Evolutionary conservation across 768 basidiomycete species (phyloP), one percentile per base, ranked within the genome.

Genomic region (Rhodosporidiobolus odoratus): DNA sequence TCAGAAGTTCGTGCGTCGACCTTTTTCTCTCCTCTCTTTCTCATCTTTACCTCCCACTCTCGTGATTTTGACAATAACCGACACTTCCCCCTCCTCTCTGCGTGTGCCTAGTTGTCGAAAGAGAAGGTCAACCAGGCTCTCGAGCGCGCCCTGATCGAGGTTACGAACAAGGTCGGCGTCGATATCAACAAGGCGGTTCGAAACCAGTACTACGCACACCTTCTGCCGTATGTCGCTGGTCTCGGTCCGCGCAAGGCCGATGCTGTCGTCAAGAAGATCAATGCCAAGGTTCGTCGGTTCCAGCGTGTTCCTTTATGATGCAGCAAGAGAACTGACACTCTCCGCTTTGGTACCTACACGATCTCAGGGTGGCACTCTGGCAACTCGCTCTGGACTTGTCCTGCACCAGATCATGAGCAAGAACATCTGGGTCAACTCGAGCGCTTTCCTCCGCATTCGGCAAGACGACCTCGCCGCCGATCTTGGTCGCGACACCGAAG

Each of bases 171-270:
- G 77, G 88, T 94, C 70, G 96, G 96, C 38, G 93, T 98, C 54
- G 94, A 98, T 78, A 89, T 99, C 82, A 98, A 99, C 79, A 88
- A 89, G 38, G 91, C 92, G 41, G 88, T 92, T 25, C 86, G 87
- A 3, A 92, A 97, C 79, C 76, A 87, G 5, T 96, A 98, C 79
- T 92, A 96, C 77, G 88, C 90, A 74, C 84, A 88, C 61, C 84
- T 97, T 40, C 83, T 99, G 16, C 93, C 89, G 3, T 95, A 91
- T 77, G 86, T 99, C 50, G 87, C 92, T 76, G 96, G 96, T 21
- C 83, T 99, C 60, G 96, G 96, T 13, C 96, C 93, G 15, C 86
- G 96, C 66, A 99, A 99, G 79, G 91, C 93, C 8, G 88, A 91
- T 74, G 85, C 85, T 9, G 78, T 98, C 53, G 83, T 92, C 43